phyloP scores from a whole-genome alignment of 495 filamentous ascomycete species.

The Xylaria scruposa region DNA sequence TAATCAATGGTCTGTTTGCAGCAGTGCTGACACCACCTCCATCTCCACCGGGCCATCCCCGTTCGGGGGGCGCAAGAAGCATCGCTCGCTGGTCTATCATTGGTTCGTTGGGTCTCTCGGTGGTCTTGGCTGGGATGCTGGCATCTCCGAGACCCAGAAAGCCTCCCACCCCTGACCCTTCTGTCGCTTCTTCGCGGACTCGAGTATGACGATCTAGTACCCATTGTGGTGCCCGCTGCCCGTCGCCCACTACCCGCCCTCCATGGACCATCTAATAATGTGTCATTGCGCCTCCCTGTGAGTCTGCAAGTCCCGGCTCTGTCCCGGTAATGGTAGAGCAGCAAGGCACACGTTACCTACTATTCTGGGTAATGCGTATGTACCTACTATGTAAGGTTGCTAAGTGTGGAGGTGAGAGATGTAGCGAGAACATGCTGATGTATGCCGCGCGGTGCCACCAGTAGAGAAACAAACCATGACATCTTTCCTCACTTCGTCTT shows the following conservation, averaged over 20 bases:
- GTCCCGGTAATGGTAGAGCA: background rate
- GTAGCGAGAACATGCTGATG: background rate
- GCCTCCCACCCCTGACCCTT: background rate
- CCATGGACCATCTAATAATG: background rate
- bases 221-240: conserved; percentile 6
- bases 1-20: background rate
- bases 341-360: conserved; percentile 9
- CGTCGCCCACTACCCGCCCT: background rate
- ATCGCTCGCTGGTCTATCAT: background rate
- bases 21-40: conserved; percentile 11
- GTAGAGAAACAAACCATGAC: conserved; percentile 11
- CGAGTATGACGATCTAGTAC: conserved; percentile 10
- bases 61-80: background rate
- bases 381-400: background rate
- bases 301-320: background rate
- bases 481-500: background rate
- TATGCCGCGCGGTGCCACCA: background rate
- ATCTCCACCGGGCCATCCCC: conserved; percentile 11
- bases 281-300: conserved; percentile 15
- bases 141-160: conserved; percentile 19
- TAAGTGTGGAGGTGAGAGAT: background rate
- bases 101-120: background rate
- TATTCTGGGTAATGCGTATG: background rate
- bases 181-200: background rate
- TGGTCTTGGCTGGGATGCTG: conserved; percentile 2